Conservation (phyloP, 2,329 filamentous ascomycete species). For the Pseudogymnoascus sp. region DNA sequence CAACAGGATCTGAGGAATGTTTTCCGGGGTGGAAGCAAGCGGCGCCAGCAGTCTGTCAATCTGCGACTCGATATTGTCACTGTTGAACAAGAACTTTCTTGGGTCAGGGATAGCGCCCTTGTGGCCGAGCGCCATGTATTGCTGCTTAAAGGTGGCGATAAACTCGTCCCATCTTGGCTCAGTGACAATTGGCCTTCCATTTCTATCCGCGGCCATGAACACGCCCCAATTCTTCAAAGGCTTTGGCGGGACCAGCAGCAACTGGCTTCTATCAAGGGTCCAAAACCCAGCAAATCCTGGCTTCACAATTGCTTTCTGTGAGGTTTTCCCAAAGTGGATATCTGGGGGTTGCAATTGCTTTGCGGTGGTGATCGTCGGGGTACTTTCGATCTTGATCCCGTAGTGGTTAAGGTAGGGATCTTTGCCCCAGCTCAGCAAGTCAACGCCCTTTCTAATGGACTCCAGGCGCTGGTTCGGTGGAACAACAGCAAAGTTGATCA, state of each 20-base stretch:
- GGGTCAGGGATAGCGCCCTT: constrained; percentile 28
- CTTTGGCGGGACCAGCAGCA: background rate
- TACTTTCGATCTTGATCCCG: constrained; percentile 56
- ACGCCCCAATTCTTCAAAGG: constrained; percentile 4
- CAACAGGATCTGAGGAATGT: constrained; percentile 63
- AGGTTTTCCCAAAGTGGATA: background rate
- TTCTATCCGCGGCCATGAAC: constrained; percentile 1
- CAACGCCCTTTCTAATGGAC: constrained; percentile 60
- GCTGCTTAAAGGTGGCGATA: constrained; percentile 50
- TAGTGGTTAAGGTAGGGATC: constrained; percentile 68
- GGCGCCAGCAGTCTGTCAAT: background rate
- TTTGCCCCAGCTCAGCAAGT: constrained; percentile 54
- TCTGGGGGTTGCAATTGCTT: background rate
- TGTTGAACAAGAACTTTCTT: constrained; percentile 2
- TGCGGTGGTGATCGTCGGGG: constrained; percentile 22
- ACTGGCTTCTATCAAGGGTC: background rate
- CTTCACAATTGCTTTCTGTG: background rate
- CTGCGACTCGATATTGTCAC: background rate
- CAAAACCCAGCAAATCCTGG: constrained; percentile 1
- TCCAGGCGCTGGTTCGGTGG: constrained; percentile 58
- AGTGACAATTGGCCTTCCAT: background rate
- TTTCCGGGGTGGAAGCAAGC: background rate
- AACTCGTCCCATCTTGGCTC: constrained; percentile 32
- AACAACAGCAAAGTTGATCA: constrained; percentile 92
- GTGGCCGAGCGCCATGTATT: constrained; percentile 55